Evolutionary conservation across 768 basidiomycete species (phyloP).

Genomic region (Trametes elegans): DNA sequence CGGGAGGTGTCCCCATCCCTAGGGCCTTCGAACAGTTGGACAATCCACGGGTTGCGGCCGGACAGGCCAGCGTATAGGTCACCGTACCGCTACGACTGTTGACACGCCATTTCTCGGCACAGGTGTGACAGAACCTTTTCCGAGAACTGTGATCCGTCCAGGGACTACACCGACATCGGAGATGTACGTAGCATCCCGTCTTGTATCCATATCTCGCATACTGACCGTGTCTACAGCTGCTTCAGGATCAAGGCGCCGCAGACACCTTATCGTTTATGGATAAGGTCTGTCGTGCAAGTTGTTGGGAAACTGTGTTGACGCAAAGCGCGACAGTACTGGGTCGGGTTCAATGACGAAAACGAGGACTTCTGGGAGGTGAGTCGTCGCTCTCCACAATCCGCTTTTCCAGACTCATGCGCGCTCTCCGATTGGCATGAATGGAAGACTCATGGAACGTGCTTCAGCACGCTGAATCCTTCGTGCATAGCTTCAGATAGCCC

Average conservation of each 20-base stretch:
- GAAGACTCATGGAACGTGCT: conserved; percentile 60
- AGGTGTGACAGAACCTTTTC: conserved; percentile 51
- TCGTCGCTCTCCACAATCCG: neutral
- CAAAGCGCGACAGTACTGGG: conserved; percentile 49
- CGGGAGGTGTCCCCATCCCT: conserved; percentile 65
- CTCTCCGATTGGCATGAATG: conserved; percentile 71
- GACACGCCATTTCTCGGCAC: neutral
- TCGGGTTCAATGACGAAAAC: conserved; percentile 53
- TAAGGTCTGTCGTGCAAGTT: conserved; percentile 17
- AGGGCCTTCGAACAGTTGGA: conserved; percentile 70
- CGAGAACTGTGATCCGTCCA: conserved; percentile 38
- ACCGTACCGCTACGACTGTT: neutral
- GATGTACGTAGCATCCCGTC: conserved; percentile 28
- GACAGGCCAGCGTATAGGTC: conserved; percentile 42
- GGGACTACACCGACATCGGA: conserved; percentile 43
- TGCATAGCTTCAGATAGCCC: conserved; percentile 59
- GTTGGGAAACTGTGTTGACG: neutral
- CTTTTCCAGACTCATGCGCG: neutral
- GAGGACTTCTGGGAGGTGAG: conserved; percentile 68
- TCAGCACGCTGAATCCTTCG: conserved; percentile 52
- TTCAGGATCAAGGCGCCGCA: conserved; percentile 51
- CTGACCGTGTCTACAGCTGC: conserved; percentile 41
- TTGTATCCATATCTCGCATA: neutral
- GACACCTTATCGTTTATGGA: conserved; percentile 59
- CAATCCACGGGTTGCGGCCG: conserved; percentile 71